Percentiles rank a stretch among this genome's conserved stretches.
phyloP scores from a whole-genome alignment of 495 filamentous ascomycete species.

The Friedmanniomyces endolithicus region DNA sequence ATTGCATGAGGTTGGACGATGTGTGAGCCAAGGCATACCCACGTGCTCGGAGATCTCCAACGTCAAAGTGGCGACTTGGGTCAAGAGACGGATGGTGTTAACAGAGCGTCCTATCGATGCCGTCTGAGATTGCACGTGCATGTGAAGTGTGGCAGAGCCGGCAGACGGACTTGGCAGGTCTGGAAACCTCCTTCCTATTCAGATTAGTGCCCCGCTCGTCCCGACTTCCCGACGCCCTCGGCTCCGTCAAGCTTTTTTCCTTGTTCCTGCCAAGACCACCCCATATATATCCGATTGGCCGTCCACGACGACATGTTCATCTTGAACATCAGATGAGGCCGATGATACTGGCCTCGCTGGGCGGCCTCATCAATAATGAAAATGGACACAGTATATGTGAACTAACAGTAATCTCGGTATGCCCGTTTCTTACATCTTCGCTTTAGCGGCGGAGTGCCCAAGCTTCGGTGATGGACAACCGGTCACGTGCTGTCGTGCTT shows the following conservation, averaged over 20 bases:
- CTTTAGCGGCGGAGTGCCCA: too few species aligned
- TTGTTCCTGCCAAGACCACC: neutral
- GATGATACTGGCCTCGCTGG: too few species aligned
- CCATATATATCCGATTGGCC: neutral
- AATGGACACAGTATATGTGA: too few species aligned
- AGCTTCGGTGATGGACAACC: too few species aligned
- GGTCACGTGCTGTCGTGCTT: too few species aligned
- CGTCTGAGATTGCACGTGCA: neutral
- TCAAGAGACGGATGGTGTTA: neutral
- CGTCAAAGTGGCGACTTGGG: neutral
- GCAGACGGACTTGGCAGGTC: neutral
- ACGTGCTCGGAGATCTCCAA: neutral
- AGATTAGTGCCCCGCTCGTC: neutral
- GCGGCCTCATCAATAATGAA: too few species aligned
- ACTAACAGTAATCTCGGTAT: too few species aligned
- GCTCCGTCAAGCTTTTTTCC: neutral
- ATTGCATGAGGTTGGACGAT: neutral
- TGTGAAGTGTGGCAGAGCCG: neutral
- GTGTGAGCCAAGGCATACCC: neutral
- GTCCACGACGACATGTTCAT: too few species aligned
- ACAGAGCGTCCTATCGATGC: neutral
- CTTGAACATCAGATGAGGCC: too few species aligned
- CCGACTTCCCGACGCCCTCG: neutral
- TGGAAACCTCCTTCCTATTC: neutral
- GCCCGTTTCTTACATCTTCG: too few species aligned